Evolutionary conservation across 495 filamentous ascomycete species (phyloP).

Genomic region (Aspergillus taichungensis): DNA sequence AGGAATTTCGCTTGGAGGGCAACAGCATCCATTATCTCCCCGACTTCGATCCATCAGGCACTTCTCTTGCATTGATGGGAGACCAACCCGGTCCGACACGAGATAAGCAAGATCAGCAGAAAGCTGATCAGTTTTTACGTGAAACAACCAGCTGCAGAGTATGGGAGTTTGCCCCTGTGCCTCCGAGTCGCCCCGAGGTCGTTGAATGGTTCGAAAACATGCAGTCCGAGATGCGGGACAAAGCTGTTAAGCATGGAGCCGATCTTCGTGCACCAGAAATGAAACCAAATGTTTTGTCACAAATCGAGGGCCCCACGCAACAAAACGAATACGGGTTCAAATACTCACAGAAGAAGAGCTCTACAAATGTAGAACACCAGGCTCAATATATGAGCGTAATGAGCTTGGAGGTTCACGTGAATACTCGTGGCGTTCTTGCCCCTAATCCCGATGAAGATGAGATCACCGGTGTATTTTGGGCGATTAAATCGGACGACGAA

Average conservation of each 20-base stretch:
- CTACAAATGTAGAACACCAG: conserved; percentile 73
- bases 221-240: conserved; percentile 5
- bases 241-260: conserved; percentile 1
- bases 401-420: conserved; percentile 93
- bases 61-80: conserved; percentile 46
- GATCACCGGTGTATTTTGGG: conserved; percentile 88
- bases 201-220: conserved; percentile 52
- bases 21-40: conserved; percentile 68
- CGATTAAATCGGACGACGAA: conserved; percentile 65
- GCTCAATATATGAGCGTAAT: conserved; percentile 93
- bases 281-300: conserved; percentile 49
- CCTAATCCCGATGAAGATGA: conserved; percentile 89
- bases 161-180: conserved; percentile 42
- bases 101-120: conserved; percentile 44
- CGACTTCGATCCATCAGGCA: conserved; percentile 61
- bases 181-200: conserved; percentile 67
- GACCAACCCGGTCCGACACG: conserved; percentile 34
- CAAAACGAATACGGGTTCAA: conserved; percentile 77
- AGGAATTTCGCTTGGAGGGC: conserved; percentile 74
- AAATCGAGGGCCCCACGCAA: conserved; percentile 86
- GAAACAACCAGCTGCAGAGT: conserved; percentile 17
- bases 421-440: conserved; percentile 68
- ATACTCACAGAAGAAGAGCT: conserved; percentile 69
- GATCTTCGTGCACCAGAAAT: conserved; percentile 3
- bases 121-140: conserved; percentile 39